These are phyloP conservation scores for Silene latifolia DNA, from an alignment of 148 eudicot genomes.

Conservation along the genomic window DNA sequence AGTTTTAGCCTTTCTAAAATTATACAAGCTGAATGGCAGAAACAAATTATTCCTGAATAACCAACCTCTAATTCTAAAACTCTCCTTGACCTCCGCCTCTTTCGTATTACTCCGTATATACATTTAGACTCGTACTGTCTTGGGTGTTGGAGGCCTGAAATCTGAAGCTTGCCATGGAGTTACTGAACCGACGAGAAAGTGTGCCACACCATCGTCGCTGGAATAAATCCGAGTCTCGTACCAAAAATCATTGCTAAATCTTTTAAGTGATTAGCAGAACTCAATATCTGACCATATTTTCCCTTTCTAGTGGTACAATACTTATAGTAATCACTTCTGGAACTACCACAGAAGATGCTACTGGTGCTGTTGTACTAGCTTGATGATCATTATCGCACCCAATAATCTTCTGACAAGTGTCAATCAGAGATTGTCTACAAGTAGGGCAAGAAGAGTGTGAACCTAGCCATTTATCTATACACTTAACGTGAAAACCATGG, in stretches of 20 bases:
- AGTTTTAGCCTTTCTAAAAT: background rate
- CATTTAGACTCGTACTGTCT: background rate
- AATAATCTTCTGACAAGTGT: conserved; percentile 60
- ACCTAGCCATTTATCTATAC: conserved; percentile 58
- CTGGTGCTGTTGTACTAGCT: conserved; percentile 13
- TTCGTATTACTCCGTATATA: too few relatives aligned
- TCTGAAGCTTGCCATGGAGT: too few relatives aligned
- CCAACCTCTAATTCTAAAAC: too few relatives aligned
- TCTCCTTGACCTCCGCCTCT: too few relatives aligned
- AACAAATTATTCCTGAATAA: too few relatives aligned
- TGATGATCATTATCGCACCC: conserved; percentile 27
- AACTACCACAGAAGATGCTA: conserved; percentile 10
- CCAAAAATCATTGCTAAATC: background rate
- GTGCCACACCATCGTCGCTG: background rate
- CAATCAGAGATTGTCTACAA: conserved; percentile 49
- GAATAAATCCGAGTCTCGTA: background rate
- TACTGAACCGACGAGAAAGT: too few relatives aligned
- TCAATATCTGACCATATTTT: conserved; percentile 16
- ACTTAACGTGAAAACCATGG: conserved; percentile 61
- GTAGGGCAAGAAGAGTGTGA: conserved; percentile 64
- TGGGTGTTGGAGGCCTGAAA: background rate
- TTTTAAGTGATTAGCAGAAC: background rate
- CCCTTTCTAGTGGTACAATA: conserved; percentile 23
- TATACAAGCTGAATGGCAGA: background rate
- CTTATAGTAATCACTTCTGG: conserved; percentile 9